Evolutionary conservation across 805 yeast genomes (phyloP), one percentile per base, ranked within the genome.

Genomic region (Saccharomycopsis lassenensis): DNA sequence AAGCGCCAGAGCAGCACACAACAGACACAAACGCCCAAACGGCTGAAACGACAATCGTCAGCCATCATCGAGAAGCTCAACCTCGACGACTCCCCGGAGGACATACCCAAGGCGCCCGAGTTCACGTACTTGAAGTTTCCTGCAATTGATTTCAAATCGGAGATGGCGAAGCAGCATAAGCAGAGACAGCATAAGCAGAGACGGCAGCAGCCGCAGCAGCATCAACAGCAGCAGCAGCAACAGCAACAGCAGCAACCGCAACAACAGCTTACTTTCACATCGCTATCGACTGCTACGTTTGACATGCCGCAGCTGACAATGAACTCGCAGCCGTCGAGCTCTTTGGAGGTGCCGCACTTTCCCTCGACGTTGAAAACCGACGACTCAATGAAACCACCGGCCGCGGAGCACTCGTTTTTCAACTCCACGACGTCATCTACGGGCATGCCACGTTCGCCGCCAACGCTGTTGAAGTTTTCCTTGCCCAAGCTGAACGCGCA

Each of bases 51-150:
- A 22, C 19, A 20, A 21, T 36, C 40, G 8, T 25, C 40, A 21
- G 30, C 32, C 3, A 31, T 39, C 19, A 24, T 41, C n/a, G 43
- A 39, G 7, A 31, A 35, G 14, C 37, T 42, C 14, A 26, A 42
- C 14, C 17, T 42, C 17, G 46, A 42, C 16, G 43, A 42, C 15
- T 42, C 46, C 7, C 46, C 46, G 6, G 46, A 42, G 6, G 46
- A 42, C 24, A 36, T 42, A 10, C 46, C 46, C 8, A 42, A 42
- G 33, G 39, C 46, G 7, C 46, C 46, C 3, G 46, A 42, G 23
- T 31, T 42, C 7, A 42, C 46, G 7, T 42, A 42, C 31, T 29
- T 42, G 26, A 42, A 42, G 28, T 42, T 39, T 29, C 36, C 43
- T 11, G 43, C 46, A 10, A 42, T 42, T 5, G 35, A 36, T 23